These are phyloP conservation scores for Mycena sp. DNA, from an alignment of 1,284 basidiomycete genomes.

Conservation along the genomic window DNA sequence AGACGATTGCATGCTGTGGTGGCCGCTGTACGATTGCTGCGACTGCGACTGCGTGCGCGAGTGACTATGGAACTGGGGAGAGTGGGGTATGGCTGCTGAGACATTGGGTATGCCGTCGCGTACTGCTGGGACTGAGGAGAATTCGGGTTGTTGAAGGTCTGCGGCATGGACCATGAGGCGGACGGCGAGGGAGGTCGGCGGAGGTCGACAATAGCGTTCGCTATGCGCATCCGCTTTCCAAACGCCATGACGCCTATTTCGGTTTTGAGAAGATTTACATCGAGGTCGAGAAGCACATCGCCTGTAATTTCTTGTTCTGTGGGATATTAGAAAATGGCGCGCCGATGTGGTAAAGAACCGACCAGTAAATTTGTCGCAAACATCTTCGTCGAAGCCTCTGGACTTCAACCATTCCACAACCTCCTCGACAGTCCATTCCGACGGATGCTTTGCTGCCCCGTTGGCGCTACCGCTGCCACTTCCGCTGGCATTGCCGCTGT, in stretches of 20 bases:
- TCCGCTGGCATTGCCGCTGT: conserved; percentile 27
- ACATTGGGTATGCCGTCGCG: conserved; percentile 21
- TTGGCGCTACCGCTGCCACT: conserved; percentile 21
- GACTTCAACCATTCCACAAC: conserved; percentile 90
- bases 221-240: conserved; percentile 93
- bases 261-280: conserved; percentile 90
- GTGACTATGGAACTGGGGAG: conserved; percentile 32
- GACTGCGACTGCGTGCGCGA: conserved; percentile 56
- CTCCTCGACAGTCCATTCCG: conserved; percentile 89
- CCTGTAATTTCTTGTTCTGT: conserved; percentile 98
- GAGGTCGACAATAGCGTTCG: conserved; percentile 94
- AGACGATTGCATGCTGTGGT: conserved; percentile 49
- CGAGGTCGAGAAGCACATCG: conserved; percentile 95
- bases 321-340: conserved; percentile 12
- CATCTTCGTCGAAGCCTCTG: conserved; percentile 87
- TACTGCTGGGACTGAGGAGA: conserved; percentile 26
- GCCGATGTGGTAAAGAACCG: conserved; percentile 36
- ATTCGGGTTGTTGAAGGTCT: conserved; percentile 11
- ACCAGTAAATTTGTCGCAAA: conserved; percentile 90
- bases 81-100: conserved; percentile 25
- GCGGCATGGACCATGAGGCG: conserved; percentile 49
- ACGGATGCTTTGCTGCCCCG: conserved; percentile 52
- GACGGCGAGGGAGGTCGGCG: conserved; percentile 68
- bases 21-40: conserved; percentile 50
- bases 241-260: conserved; percentile 96